A percentile compares a stretch with the other conserved stretches of the same genome.
Evolutionary conservation across 306 rosid species (phyloP).

Genomic region (Quillaja saponaria): DNA sequence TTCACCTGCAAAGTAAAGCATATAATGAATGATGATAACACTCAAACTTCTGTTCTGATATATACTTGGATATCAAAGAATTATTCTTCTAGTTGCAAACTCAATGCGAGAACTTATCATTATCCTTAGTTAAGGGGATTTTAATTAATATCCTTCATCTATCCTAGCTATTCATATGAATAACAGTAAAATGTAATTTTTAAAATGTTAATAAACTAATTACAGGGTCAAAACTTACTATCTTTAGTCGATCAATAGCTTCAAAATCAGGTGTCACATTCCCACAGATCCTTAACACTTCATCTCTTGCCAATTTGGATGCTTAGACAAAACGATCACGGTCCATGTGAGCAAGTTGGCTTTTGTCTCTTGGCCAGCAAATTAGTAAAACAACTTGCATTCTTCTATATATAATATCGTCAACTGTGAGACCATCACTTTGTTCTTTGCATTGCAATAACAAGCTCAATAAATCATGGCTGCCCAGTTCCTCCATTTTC

Average conservation of each 20-base stretch:
- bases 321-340: conserved; percentile 39
- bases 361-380: too few species aligned
- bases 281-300: conserved; percentile 37
- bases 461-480: conserved; percentile 41
- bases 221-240: conserved; percentile 18
- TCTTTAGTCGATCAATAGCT: conserved; percentile 37
- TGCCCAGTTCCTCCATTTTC: conserved; percentile 23
- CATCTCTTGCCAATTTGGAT: conserved; percentile 47
- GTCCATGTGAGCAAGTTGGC: conserved; percentile 53
- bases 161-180: too few species aligned
- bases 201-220: too few species aligned
- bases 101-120: conserved; percentile 11
- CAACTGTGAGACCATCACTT: conserved; percentile 31
- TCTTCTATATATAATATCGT: conserved; percentile 59
- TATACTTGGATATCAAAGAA: conserved; percentile 15
- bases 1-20: conserved; percentile 57
- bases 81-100: too few species aligned
- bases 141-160: too few species aligned
- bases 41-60: conserved; percentile 42
- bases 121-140: too few species aligned
- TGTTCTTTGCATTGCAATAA: conserved; percentile 33
- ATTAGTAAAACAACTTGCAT: conserved; percentile 57
- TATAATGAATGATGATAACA: too few species aligned
- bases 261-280: conserved; percentile 24
- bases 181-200: too few species aligned